Percentiles rank a stretch among this genome's conserved stretches.
These are phyloP conservation scores for Venturia oleaginea DNA, from an alignment of 2,329 filamentous ascomycete species.

Conservation along the genomic window DNA sequence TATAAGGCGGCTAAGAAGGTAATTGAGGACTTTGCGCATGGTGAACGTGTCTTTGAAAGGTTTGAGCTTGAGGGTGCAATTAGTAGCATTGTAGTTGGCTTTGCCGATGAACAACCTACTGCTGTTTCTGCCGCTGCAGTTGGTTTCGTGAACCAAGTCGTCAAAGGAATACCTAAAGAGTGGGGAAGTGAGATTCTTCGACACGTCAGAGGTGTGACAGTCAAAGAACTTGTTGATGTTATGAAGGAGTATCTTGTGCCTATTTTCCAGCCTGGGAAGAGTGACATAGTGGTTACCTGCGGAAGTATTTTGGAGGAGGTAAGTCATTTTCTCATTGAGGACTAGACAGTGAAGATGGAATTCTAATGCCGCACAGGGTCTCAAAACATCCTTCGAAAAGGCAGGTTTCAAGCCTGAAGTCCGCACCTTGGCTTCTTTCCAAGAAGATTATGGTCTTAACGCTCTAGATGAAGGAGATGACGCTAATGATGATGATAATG, in stretches of 20 bases:
- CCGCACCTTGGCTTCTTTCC: constrained; percentile 66
- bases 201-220: constrained; percentile 64
- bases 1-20: constrained; percentile 68
- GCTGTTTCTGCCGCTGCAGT: constrained; percentile 73
- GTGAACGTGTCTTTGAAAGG: constrained; percentile 63
- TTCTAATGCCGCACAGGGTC: constrained; percentile 42
- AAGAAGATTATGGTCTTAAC: constrained; percentile 78
- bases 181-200: constrained; percentile 71
- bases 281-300: constrained; percentile 84
- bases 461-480: constrained; percentile 51
- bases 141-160: constrained; percentile 74
- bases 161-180: constrained; percentile 64
- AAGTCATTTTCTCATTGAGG: constrained; percentile 29
- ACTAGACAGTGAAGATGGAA: constrained; percentile 13
- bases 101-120: constrained; percentile 82
- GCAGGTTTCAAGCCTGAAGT: constrained; percentile 73
- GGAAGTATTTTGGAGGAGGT: constrained; percentile 79
- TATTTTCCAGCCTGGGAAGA: constrained; percentile 68
- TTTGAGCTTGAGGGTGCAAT: constrained; percentile 84
- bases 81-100: constrained; percentile 74
- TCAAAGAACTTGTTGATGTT: constrained; percentile 65
- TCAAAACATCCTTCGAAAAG: constrained; percentile 63
- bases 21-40: constrained; percentile 65
- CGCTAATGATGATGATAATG: constrained; percentile 47
- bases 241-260: constrained; percentile 69